Conservation (phyloP, 352 stramenopile genomes). For the Pythium myriotylum region DNA sequence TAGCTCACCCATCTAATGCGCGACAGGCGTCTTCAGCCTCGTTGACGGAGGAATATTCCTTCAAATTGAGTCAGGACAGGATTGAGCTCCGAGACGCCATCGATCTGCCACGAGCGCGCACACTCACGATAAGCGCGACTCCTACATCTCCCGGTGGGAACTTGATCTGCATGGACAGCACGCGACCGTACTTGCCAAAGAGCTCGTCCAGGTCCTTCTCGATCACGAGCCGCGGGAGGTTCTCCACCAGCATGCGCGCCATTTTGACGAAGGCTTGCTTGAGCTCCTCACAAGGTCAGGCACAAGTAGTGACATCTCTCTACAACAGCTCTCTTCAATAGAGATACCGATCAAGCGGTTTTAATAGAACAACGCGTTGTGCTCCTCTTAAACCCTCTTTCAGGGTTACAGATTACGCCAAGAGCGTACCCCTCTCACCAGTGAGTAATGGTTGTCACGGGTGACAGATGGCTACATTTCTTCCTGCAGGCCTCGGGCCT, state of each 20-base stretch:
- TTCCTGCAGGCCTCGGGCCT: too few relatives aligned
- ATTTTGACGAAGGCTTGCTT: neutral
- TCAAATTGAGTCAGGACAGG: neutral
- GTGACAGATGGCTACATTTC: neutral
- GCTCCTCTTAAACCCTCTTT: neutral
- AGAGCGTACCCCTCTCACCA: too few relatives aligned
- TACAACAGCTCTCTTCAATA: conserved; percentile 1
- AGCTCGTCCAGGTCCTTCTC: conserved; percentile 59
- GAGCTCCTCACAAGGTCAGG: too few relatives aligned
- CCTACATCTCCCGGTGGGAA: conserved; percentile 45
- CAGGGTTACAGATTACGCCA: too few relatives aligned
- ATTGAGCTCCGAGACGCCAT: neutral
- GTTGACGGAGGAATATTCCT: conserved; percentile 64
- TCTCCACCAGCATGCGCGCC: conserved; percentile 41
- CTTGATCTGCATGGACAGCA: conserved; percentile 53
- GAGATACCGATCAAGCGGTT: neutral
- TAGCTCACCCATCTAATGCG: conserved; percentile 55
- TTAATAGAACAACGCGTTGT: too few relatives aligned
- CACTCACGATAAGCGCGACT: conserved; percentile 67
- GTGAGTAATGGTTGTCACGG: neutral
- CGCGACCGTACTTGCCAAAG: conserved; percentile 56
- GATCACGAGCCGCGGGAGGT: conserved; percentile 55
- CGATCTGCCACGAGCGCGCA: neutral
- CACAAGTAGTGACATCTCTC: neutral
- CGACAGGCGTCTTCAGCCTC: conserved; percentile 59